Percentiles rank a stretch among this genome's conserved stretches.
Evolutionary conservation across 345 rosid genomes (phyloP).

Genomic region (Capsella bursapastoris): DNA sequence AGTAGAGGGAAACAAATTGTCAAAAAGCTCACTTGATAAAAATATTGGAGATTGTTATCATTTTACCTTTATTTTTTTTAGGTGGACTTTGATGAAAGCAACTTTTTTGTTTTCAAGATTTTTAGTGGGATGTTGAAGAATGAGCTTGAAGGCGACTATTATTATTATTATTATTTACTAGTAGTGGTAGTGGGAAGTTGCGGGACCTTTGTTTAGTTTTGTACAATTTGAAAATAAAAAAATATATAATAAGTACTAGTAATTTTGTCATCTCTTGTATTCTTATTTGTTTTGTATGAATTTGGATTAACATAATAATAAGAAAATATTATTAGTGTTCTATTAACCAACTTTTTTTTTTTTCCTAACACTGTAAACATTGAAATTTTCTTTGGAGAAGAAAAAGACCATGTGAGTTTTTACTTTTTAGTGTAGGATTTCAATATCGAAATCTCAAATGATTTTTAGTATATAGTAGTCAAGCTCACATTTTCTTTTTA

Average conservation of each 20-base stretch:
- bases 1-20: constrained; percentile 42
- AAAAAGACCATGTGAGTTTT: neutral
- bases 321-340: constrained; percentile 1
- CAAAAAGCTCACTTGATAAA: constrained; percentile 62
- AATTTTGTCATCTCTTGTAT: constrained; percentile 29
- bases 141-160: constrained; percentile 36
- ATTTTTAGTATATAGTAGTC: too few species aligned
- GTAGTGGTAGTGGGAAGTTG: constrained; percentile 54
- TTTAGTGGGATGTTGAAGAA: constrained; percentile 49
- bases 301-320: neutral
- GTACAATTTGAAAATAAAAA: constrained; percentile 40
- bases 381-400: neutral
- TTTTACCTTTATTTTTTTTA: constrained; percentile 42
- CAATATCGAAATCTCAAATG: neutral
- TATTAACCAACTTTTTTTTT: neutral
- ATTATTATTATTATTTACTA: constrained; percentile 27
- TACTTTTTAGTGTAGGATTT: neutral
- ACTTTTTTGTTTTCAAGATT: constrained; percentile 46
- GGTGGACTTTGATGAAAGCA: constrained; percentile 77
- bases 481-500: too few species aligned
- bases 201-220: constrained; percentile 60
- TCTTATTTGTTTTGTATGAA: constrained; percentile 21
- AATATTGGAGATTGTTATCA: constrained; percentile 41
- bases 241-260: constrained; percentile 33
- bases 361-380: neutral